phyloP scores from a whole-genome alignment of 176 grass and related monocot species.

The Triticum monococcum region DNA sequence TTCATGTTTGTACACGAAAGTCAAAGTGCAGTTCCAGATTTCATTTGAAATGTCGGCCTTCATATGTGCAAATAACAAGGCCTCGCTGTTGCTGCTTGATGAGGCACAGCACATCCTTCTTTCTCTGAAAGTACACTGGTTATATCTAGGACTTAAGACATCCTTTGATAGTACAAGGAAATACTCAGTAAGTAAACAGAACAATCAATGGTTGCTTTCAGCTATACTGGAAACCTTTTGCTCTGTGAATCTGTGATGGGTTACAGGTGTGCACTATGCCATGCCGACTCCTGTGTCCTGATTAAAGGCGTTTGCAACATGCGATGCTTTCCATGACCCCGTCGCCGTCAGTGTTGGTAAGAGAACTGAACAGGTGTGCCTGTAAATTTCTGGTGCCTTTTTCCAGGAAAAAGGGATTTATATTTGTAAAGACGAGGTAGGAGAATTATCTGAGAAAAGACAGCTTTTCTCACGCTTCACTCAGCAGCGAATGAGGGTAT shows the following conservation, averaged over 20 bases:
- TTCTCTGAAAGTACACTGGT: not conserved
- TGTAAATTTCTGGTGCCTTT: not conserved
- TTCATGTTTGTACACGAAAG: not conserved
- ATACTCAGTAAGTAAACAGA: not conserved
- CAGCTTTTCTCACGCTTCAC: not conserved
- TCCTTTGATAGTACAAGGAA: not conserved
- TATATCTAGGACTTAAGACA: not conserved
- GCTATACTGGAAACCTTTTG: not conserved
- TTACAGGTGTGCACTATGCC: not conserved
- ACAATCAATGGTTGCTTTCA: not conserved
- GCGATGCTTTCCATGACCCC: not conserved
- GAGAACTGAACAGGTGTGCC: not conserved
- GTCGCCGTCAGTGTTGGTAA: constrained; percentile 8
- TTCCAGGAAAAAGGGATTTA: not conserved
- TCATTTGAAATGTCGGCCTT: not conserved
- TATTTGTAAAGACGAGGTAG: not conserved
- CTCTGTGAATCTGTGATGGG: too few species aligned
- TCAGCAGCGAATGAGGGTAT: not conserved
- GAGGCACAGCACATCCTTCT: not conserved
- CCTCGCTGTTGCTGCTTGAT: not conserved
- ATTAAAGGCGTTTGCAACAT: constrained; percentile 9
- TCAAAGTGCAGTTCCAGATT: constrained; percentile 2
- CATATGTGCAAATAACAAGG: not conserved
- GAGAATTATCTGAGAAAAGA: not conserved
- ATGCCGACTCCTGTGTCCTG: not conserved